Percentiles rank a stretch among this genome's conserved stretches.
Conservation (phyloP, 345 rosid species). For the Carallia brachiata region DNA sequence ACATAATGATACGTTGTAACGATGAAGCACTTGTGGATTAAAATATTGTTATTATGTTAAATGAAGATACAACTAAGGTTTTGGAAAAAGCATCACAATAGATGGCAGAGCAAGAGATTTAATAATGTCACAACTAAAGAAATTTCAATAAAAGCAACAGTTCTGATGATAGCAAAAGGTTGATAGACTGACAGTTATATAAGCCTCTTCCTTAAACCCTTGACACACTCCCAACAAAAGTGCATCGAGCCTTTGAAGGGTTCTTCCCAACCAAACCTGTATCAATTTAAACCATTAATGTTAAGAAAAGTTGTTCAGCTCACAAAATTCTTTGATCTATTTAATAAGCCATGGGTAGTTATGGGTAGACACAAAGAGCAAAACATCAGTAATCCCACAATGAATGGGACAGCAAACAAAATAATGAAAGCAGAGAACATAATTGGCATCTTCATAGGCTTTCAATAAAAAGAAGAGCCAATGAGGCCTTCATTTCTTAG, state of each 20-base stretch:
- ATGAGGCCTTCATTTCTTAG: no score
- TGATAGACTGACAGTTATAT: conserved; percentile 69
- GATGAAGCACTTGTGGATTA: no score
- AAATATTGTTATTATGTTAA: not conserved
- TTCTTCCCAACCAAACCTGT: conserved; percentile 96
- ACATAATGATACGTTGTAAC: no score
- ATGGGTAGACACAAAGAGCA: no score
- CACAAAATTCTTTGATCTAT: no score
- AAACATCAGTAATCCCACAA: no score
- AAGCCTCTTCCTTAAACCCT: conserved; percentile 84
- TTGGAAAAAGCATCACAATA: not conserved
- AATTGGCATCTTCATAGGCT: no score
- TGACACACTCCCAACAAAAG: conserved; percentile 92
- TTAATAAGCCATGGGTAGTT: no score
- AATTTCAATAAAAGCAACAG: not conserved
- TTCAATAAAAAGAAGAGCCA: no score
- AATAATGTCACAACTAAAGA: conserved; percentile 6
- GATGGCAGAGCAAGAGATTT: not conserved
- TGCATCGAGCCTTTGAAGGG: conserved; percentile 94
- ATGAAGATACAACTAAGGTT: not conserved
- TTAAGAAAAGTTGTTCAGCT: not conserved
- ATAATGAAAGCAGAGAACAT: no score
- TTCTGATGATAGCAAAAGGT: conserved; percentile 9
- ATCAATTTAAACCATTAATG: conserved; percentile 19
- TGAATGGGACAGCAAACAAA: no score